Evolutionary conservation across 2,329 filamentous ascomycete genomes (phyloP).

Genomic region (Penicillium sclerotigenum): DNA sequence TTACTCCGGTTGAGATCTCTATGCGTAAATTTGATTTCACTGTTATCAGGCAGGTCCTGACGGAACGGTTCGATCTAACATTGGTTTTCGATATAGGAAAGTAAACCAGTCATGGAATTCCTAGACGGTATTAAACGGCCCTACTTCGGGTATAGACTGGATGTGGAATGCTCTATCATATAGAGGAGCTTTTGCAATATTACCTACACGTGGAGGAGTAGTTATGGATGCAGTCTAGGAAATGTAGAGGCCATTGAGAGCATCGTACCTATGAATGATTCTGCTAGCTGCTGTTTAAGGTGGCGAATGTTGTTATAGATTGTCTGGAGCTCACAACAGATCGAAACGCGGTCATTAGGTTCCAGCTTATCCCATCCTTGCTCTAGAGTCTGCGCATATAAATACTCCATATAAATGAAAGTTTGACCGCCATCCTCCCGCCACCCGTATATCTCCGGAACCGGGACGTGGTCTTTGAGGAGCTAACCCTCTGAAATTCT

Average conservation of each 20-base stretch:
- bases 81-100: slow-evolving; percentile 21
- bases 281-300: slow-evolving; percentile 25
- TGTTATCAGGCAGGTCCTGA: slow-evolving; percentile 29
- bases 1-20: slow-evolving; percentile 37
- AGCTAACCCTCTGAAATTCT: slow-evolving; percentile 28
- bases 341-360: slow-evolving; percentile 5
- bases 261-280: slow-evolving; percentile 28
- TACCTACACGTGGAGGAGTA: slow-evolving; percentile 12
- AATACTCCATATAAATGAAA: slow-evolving; percentile 36
- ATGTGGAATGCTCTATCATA: slow-evolving; percentile 24
- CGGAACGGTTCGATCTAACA: slow-evolving; percentile 30
- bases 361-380: slow-evolving; percentile 26
- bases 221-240: background rate
- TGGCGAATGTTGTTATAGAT: slow-evolving; percentile 22
- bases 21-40: slow-evolving; percentile 35
- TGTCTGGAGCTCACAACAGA: slow-evolving; percentile 20
- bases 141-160: slow-evolving; percentile 18
- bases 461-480: slow-evolving; percentile 28
- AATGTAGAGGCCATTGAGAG: background rate
- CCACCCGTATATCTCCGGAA: slow-evolving; percentile 41
- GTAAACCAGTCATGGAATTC: slow-evolving; percentile 36
- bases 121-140: slow-evolving; percentile 29
- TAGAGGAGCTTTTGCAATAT: slow-evolving; percentile 16
- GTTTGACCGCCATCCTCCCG: slow-evolving; percentile 21
- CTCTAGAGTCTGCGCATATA: slow-evolving; percentile 29